Evolutionary conservation across 2,329 filamentous ascomycete genomes (phyloP).

Genomic region (Penicillium sp.): DNA sequence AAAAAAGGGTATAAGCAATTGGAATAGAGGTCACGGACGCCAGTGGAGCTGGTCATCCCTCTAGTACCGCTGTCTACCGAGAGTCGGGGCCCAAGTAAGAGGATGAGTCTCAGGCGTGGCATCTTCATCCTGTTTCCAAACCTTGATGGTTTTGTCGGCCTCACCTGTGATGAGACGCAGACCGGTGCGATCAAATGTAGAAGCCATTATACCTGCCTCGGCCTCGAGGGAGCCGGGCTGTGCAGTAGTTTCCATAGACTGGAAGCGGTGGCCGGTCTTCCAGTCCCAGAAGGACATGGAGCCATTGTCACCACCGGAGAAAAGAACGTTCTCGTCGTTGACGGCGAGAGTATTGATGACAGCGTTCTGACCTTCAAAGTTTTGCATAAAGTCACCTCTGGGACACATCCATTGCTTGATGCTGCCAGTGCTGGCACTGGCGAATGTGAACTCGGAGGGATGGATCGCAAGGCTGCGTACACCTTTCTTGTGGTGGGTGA

Average conservation of each 20-base stretch:
- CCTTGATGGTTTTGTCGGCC: slow-evolving; percentile 97
- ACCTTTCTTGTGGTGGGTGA: slow-evolving; percentile 98
- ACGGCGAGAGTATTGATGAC: slow-evolving; percentile 94
- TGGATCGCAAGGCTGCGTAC: slow-evolving; percentile 82
- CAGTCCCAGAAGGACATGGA: slow-evolving; percentile 98
- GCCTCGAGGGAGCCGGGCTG: slow-evolving; percentile 93
- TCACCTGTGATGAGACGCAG: slow-evolving; percentile 89
- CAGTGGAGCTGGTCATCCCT: background rate
- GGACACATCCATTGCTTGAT: slow-evolving; percentile 99
- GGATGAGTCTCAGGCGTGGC: slow-evolving; percentile 91
- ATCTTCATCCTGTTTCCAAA: slow-evolving; percentile 91
- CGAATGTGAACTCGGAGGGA: slow-evolving; percentile 94
- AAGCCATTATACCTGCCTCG: slow-evolving; percentile 91
- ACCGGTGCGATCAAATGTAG: slow-evolving; percentile 86
- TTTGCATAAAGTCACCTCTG: slow-evolving; percentile 97
- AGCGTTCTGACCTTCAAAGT: slow-evolving; percentile 93
- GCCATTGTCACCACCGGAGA: slow-evolving; percentile 93
- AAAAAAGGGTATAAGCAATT: slow-evolving; percentile 25
- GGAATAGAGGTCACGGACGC: slow-evolving; percentile 14
- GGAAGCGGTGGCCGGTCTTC: slow-evolving; percentile 93
- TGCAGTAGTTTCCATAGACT: slow-evolving; percentile 83
- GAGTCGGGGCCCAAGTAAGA: slow-evolving; percentile 82
- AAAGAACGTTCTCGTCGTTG: slow-evolving; percentile 92
- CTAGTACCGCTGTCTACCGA: slow-evolving; percentile 74
- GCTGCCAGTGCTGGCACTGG: slow-evolving; percentile 82